These are phyloP conservation scores for Boletus rex-veris DNA, from an alignment of 768 basidiomycete species.

Conservation along the genomic window DNA sequence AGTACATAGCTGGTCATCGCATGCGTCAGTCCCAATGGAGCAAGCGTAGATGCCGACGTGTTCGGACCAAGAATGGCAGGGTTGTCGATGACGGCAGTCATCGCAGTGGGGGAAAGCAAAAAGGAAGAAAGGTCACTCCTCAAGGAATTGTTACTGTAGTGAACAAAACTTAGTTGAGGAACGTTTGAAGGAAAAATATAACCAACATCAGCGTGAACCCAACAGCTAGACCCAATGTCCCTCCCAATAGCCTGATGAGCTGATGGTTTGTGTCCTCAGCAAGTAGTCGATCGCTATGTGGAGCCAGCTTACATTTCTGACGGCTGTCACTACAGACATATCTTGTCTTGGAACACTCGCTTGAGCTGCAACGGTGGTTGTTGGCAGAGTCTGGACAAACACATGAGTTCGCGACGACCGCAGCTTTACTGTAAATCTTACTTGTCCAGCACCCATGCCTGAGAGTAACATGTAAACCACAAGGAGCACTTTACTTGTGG, in stretches of 20 bases:
- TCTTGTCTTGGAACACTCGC: constrained; percentile 66
- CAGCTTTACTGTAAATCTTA: constrained; percentile 23
- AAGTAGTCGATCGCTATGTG: background rate
- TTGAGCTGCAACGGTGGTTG: constrained; percentile 69
- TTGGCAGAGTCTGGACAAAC: constrained; percentile 46
- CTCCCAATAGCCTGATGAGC: constrained; percentile 70
- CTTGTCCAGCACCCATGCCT: constrained; percentile 60
- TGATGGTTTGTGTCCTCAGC: constrained; percentile 21
- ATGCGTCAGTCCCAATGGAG: constrained; percentile 35
- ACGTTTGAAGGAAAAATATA: constrained; percentile 3
- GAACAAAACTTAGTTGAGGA: background rate
- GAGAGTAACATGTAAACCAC: constrained; percentile 60
- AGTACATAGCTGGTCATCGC: constrained; percentile 41
- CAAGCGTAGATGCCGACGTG: constrained; percentile 32
- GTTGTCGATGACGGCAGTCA: constrained; percentile 47
- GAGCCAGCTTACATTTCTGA: constrained; percentile 47
- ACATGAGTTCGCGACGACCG: background rate
- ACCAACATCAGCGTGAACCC: constrained; percentile 54
- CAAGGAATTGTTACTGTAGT: constrained; percentile 45
- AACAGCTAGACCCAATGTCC: constrained; percentile 62
- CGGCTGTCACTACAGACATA: constrained; percentile 74
- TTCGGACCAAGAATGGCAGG: constrained; percentile 37
- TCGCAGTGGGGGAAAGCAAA: constrained; percentile 35
- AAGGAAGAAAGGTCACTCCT: constrained; percentile 39
- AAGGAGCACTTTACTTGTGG: constrained; percentile 46